Evolutionary conservation across 768 basidiomycete genomes (phyloP).

Genomic region (Lactarius hengduanensis): DNA sequence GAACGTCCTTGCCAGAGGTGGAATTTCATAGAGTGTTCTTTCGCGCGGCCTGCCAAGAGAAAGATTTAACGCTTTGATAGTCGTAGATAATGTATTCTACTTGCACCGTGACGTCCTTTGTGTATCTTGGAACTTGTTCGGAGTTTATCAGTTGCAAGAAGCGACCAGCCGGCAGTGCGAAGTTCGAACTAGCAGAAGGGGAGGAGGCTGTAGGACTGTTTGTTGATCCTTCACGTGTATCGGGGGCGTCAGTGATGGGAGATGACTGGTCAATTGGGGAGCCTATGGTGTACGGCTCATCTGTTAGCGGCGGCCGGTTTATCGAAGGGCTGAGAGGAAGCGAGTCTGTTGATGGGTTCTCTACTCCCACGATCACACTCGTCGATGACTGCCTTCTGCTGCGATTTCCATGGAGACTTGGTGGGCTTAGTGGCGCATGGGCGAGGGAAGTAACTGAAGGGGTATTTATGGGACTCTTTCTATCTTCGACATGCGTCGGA

Average conservation of each 20-base stretch:
- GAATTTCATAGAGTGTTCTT: neutral
- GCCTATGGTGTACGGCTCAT: neutral
- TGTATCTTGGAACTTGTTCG: conserved; percentile 21
- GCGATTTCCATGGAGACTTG: neutral
- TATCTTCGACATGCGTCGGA: neutral
- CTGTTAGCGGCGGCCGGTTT: neutral
- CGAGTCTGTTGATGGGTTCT: conserved; percentile 17
- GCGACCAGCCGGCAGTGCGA: conserved; percentile 8
- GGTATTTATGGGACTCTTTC: neutral
- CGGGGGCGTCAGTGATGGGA: neutral
- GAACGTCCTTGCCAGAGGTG: conserved; percentile 7
- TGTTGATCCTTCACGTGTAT: neutral
- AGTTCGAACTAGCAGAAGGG: neutral
- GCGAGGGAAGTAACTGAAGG: neutral
- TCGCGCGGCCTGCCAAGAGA: conserved; percentile 5
- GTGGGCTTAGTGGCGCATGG: conserved; percentile 1
- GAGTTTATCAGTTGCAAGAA: conserved; percentile 10
- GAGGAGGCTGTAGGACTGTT: neutral
- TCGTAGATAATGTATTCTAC: neutral
- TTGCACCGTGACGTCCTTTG: conserved; percentile 7
- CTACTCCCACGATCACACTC: conserved; percentile 5
- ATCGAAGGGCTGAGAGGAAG: neutral
- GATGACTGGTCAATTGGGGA: neutral
- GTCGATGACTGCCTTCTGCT: conserved; percentile 10
- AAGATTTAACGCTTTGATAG: neutral